Base-by-base conservation (phyloP, 192 early-diverging fungal species). In the Coemansia reversa region DNA sequence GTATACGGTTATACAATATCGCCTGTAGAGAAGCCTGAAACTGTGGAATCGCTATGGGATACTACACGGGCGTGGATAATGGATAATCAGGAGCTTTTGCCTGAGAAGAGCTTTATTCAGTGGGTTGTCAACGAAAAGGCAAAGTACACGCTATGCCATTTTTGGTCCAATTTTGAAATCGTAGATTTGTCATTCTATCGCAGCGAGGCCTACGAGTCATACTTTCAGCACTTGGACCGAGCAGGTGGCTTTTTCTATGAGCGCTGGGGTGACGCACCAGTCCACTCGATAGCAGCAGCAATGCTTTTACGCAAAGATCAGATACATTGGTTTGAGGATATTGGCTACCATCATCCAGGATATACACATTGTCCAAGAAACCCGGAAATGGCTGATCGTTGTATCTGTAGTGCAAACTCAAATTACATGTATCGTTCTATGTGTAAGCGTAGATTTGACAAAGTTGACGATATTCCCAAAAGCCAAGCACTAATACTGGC, bases 161-260 rank as follows among this genome's bases (percentile, higher is more conserved):
- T 91, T 52, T 91, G 90, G 90, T 75, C 71, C 51, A 91, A 91
- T 58, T 91, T 91, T 74, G 90, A 91, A 69, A 91, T 91, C 64
- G 90, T 90, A 5, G 76, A 88, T 51, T 77, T 89, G 7, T 84
- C 86, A 83, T 79, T 91, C 52, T 87, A 85, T 81, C 72, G 89
- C 63, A 78, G 76, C 28, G 76, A 81, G 73, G 50, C 63, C 8
- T 89, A 89, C 60, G 24, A 61, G 20, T 67, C 70, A 33, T 91
- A 84, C 65, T 90, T 91, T 65, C 73, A 86, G 23, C 82, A 86
- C 32, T 74, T 94, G n/a, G 93, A 94, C 60, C 56, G 73, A 7
- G 66, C 63, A 12, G 88, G 88, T 45, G 84, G 85, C 8, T 87
- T 88, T 62, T 89, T 78, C 52, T 81, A 86, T 55, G 86, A 84